Percentiles rank a stretch among this genome's conserved stretches.
phyloP scores from a whole-genome alignment of 2,329 filamentous ascomycete genomes.

The Verticillium klebahnii region DNA sequence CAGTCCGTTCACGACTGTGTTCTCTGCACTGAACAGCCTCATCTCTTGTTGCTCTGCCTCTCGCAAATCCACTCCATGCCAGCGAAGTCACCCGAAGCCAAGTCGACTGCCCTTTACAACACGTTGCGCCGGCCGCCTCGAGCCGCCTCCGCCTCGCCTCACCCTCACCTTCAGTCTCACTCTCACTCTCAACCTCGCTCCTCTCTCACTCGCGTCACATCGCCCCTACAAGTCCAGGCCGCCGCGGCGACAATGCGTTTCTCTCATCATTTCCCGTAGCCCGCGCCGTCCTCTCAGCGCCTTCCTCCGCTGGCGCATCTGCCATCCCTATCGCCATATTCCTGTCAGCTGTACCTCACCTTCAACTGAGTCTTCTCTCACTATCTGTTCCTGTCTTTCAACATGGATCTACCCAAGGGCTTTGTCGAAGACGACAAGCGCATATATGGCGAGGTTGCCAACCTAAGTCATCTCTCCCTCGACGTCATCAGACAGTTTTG shows the following conservation, averaged over 20 bases:
- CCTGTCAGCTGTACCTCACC: neutral
- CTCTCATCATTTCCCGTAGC: neutral
- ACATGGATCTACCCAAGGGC: constrained; percentile 15
- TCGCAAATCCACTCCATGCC: neutral
- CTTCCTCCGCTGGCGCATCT: neutral
- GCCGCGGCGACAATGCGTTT: neutral
- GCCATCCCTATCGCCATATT: neutral
- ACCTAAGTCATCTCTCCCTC: constrained; percentile 9
- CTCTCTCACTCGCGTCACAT: neutral
- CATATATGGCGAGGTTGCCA: constrained; percentile 11
- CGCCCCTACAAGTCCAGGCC: neutral
- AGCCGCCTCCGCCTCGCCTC: neutral
- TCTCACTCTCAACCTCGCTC: no score
- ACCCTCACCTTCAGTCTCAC: neutral
- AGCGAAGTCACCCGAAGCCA: neutral
- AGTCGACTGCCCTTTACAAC: neutral
- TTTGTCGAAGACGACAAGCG: constrained; percentile 14
- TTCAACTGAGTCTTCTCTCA: neutral
- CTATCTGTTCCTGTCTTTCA: neutral
- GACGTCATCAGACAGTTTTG: constrained; percentile 13
- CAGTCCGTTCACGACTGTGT: neutral
- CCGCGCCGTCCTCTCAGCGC: neutral
- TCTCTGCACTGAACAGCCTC: neutral
- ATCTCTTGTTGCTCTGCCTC: neutral
- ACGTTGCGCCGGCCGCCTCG: neutral